Evolutionary conservation across 2,329 filamentous ascomycete species (phyloP).

Genomic region (Cadophora gregata): DNA sequence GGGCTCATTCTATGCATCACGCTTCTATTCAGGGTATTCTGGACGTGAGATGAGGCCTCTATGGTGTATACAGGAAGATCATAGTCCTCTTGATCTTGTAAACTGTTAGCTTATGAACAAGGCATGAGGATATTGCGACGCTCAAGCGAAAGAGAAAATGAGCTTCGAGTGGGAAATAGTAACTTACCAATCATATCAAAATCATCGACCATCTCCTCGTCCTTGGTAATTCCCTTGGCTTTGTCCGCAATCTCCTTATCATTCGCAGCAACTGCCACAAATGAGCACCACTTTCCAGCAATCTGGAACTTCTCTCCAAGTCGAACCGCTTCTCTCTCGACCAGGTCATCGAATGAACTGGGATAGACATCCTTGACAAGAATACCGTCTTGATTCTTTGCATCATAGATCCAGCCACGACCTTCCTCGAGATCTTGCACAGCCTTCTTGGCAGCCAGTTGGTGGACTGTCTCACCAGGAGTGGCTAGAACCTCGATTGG

Average conservation of each 20-base stretch:
- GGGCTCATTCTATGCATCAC: too few species aligned
- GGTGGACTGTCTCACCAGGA: constrained; percentile 65
- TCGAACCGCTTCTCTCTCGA: constrained; percentile 68
- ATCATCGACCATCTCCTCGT: background rate
- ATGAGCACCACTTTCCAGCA: constrained; percentile 73
- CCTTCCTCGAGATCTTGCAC: constrained; percentile 73
- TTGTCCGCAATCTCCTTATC: constrained; percentile 22
- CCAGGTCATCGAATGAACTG: constrained; percentile 62
- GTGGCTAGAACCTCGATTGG: constrained; percentile 58
- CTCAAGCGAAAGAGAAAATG: background rate
- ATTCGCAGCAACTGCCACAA: constrained; percentile 67
- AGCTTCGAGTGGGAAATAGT: background rate
- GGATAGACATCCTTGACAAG: constrained; percentile 54
- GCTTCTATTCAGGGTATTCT: too few species aligned
- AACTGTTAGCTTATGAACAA: too few species aligned
- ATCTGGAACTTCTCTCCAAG: constrained; percentile 72
- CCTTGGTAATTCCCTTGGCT: background rate
- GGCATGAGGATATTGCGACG: too few species aligned
- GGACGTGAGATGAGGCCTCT: too few species aligned
- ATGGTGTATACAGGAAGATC: too few species aligned
- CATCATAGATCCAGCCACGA: constrained; percentile 67
- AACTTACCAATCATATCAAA: constrained; percentile 9
- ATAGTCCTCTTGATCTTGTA: background rate
- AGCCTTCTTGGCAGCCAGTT: constrained; percentile 72
- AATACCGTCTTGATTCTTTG: constrained; percentile 52